Base-by-base conservation (phyloP, 1,284 basidiomycete genomes). In the Cryptococcus depauperatus region DNA sequence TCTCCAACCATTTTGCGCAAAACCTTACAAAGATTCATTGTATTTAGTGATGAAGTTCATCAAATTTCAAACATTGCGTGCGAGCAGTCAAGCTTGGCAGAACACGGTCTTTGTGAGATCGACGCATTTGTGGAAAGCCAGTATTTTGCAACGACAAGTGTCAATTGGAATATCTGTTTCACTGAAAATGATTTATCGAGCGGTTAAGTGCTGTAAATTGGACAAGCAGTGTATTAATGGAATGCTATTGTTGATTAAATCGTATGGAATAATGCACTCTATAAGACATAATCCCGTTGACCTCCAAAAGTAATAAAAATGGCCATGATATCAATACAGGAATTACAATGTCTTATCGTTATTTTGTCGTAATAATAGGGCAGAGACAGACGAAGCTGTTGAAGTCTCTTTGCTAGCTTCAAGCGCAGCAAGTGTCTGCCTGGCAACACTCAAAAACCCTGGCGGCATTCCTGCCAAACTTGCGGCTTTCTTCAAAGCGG, bases 401-500 rank as follows among this genome's bases (percentile, higher is more conserved):
- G n/a, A n/a, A n/a, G n/a, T n/a, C n/a, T n/a, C n/a, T n/a, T n/a
- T n/a, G n/a, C n/a, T n/a, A 14, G 43, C 19, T 33, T 60, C 50
- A 3, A 60, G 38, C 5, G 14, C 35, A n/a, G 38, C 34, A 2
- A 66, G 53, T 7, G 61, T 65, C 5, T 42, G 29, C 38, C 60
- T 40, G 0, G 62, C 67, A 3, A 54, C 57, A 4, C 48, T 35
- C 4, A 70, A 47, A 44, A 70, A 70, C 8, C 51, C 51, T 4
- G 73, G 55, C 1, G 92, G 93, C 75, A 97, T 80, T 3, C 87
- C 87, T 6, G 89, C 90, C 13, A 96, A 68, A 44, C 82, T 79
- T 5, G 92, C 92, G 14, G 95, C 88, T 61, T 65, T 66, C 65
- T 90, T 42, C 25, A 21, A 22, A 28, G 6, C 4, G 14, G 22